A percentile compares a stretch with the other conserved stretches of the same genome.
These are phyloP conservation scores for Vitis rupestris DNA, from an alignment of 164 flowering plant genomes.

Conservation along the genomic window DNA sequence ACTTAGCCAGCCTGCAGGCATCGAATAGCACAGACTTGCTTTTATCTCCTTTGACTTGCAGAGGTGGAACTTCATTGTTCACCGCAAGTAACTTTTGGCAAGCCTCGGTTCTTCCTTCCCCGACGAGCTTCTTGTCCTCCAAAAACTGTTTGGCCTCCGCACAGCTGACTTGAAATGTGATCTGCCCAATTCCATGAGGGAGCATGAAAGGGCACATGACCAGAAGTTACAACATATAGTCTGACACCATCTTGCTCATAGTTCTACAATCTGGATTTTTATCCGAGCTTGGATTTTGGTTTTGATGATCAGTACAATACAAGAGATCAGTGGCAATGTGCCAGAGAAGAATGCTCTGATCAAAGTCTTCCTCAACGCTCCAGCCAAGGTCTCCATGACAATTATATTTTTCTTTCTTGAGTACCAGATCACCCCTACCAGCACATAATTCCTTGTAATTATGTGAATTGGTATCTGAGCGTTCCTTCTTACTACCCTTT, in stretches of 20 bases:
- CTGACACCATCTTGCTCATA: conserved; percentile 10
- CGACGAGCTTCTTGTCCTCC: background rate
- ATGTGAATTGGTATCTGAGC: no score
- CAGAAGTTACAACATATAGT: conserved; percentile 25
- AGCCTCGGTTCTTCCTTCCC: background rate
- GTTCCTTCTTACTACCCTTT: no score
- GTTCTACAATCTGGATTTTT: background rate
- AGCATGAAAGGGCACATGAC: no score
- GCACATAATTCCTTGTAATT: background rate
- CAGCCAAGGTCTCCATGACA: background rate
- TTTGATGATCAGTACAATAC: background rate
- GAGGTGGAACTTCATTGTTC: conserved; percentile 9
- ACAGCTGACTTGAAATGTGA: conserved; percentile 14
- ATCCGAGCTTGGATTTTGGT: background rate
- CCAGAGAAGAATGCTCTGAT: conserved; percentile 21
- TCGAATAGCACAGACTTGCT: conserved; percentile 8
- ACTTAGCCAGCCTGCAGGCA: no score
- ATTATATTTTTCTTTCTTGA: background rate
- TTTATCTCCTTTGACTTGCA: conserved; percentile 11
- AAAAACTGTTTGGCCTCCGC: conserved; percentile 16
- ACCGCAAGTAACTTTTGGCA: background rate
- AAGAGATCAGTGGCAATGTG: conserved; percentile 25
- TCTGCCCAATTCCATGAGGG: conserved; percentile 1
- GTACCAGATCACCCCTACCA: background rate
- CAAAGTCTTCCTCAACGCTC: conserved; percentile 5